These are phyloP conservation scores for Piromyces sp. DNA, from an alignment of 192 early-diverging fungal genomes.

Conservation along the genomic window DNA sequence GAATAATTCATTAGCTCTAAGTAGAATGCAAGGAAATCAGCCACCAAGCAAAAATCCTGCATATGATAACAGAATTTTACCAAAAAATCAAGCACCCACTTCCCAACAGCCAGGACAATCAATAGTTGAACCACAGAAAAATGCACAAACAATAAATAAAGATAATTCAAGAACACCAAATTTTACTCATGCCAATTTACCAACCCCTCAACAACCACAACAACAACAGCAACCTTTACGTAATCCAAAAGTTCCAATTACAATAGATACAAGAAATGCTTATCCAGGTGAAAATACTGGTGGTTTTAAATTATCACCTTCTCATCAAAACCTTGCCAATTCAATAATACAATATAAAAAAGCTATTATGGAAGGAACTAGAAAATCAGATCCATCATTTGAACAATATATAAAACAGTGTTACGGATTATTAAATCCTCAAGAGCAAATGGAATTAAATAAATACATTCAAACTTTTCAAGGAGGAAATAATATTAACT, in stretches of 20 bases:
- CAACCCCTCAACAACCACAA: not conserved
- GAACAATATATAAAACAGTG: not conserved
- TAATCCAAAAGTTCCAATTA: not conserved
- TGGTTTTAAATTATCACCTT: not conserved
- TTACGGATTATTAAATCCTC: not conserved
- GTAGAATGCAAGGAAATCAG: not conserved
- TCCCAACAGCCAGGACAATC: not conserved
- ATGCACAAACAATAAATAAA: not conserved
- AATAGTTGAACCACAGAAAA: not conserved
- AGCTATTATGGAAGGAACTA: not conserved
- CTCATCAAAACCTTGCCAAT: not conserved
- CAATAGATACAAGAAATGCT: not conserved
- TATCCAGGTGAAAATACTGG: not conserved
- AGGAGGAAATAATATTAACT: not conserved
- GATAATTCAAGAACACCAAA: not conserved
- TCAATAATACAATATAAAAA: not conserved
- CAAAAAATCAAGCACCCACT: too few relatives aligned
- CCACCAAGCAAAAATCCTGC: not conserved
- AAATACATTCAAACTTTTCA: not conserved
- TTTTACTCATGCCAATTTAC: not conserved
- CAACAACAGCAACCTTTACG: not conserved
- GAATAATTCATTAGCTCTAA: not conserved
- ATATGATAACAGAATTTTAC: not conserved
- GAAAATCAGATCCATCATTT: not conserved
- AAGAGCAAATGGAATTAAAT: not conserved